These are phyloP conservation scores for Thalassiosira hispida DNA, from an alignment of 352 stramenopile genomes.

Conservation along the genomic window DNA sequence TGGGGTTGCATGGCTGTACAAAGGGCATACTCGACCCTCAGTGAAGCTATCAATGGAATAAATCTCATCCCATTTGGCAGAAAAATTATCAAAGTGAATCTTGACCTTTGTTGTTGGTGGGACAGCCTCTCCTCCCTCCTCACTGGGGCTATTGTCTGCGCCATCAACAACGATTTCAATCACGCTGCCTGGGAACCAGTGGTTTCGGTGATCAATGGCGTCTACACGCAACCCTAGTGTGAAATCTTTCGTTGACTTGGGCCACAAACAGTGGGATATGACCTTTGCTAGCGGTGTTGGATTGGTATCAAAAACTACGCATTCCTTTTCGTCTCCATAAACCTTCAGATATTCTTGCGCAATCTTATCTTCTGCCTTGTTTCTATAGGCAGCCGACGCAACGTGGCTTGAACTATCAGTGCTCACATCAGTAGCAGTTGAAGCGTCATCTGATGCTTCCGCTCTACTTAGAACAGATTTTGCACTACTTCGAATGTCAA, in stretches of 20 bases:
- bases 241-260: constrained; percentile 67
- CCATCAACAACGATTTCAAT: constrained; percentile 73
- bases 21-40: constrained; percentile 83
- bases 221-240: constrained; percentile 83
- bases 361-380: constrained; percentile 29
- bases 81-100: constrained; percentile 87
- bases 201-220: constrained; percentile 81
- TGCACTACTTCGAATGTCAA: constrained; percentile 2
- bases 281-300: constrained; percentile 71
- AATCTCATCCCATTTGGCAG: constrained; percentile 83
- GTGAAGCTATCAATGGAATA: constrained; percentile 81
- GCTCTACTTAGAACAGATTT: constrained; percentile 8
- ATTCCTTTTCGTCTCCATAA: constrained; percentile 82
- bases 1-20: constrained; percentile 80
- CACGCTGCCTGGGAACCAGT: constrained; percentile 85
- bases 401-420: constrained; percentile 45
- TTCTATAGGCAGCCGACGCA: neutral
- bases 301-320: constrained; percentile 78
- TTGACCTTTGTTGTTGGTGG: constrained; percentile 63
- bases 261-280: constrained; percentile 81
- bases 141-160: constrained; percentile 20
- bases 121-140: constrained; percentile 20
- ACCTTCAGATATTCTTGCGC: constrained; percentile 61
- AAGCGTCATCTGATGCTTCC: constrained; percentile 47
- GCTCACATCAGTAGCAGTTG: constrained; percentile 53